Evolutionary conservation across 306 rosid species (phyloP).

Genomic region (Medicago arabica): DNA sequence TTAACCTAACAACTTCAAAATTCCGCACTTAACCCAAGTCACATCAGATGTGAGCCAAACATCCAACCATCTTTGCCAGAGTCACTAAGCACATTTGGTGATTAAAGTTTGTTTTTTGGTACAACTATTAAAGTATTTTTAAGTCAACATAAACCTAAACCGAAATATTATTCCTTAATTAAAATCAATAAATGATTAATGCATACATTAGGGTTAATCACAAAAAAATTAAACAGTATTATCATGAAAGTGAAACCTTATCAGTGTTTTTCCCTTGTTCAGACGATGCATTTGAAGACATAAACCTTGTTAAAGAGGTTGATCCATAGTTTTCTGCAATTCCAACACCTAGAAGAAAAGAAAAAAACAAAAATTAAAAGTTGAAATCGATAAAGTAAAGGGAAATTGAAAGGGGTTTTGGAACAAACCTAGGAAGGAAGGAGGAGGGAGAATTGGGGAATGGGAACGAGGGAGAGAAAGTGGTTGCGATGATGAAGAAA

Average conservation of each 20-base stretch:
- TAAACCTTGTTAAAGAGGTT: conserved; percentile 45
- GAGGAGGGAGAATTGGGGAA: conserved; percentile 12
- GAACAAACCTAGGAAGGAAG: neutral
- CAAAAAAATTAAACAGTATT: neutral
- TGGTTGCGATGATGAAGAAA: neutral
- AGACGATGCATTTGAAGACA: conserved; percentile 67
- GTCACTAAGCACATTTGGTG: neutral
- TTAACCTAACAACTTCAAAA: neutral
- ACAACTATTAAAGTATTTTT: neutral
- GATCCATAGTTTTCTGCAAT: conserved; percentile 45
- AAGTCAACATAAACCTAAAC: conserved; percentile 11
- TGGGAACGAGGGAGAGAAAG: neutral
- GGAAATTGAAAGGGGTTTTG: neutral
- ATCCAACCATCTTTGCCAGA: neutral
- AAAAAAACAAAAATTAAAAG: neutral
- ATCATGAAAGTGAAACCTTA: conserved; percentile 45
- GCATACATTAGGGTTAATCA: neutral
- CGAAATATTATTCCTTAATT: neutral
- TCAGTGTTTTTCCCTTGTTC: conserved; percentile 38
- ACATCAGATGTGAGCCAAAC: neutral
- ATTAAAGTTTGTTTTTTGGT: neutral
- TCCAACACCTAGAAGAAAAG: neutral
- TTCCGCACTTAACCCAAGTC: neutral
- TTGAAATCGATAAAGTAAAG: conserved; percentile 4
- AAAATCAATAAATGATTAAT: neutral